phyloP scores from a whole-genome alignment of 2,329 filamentous ascomycete genomes.

The Helotiales sp. region DNA sequence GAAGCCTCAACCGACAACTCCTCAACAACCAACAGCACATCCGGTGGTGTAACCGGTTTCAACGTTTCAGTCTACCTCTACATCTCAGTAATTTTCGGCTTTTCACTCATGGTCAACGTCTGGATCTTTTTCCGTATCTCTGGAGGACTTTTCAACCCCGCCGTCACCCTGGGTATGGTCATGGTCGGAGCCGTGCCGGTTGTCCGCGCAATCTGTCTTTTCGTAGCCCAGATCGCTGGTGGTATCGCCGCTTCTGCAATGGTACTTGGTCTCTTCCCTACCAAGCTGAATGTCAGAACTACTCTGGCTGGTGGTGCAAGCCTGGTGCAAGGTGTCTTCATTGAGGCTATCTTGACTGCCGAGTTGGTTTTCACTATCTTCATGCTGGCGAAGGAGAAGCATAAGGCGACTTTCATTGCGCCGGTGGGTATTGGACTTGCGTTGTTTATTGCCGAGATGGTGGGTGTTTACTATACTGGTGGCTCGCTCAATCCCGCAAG shows the following conservation, averaged over 20 bases:
- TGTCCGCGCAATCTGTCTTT: slow-evolving; percentile 42
- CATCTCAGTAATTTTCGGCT: slow-evolving; percentile 42
- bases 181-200: slow-evolving; percentile 42
- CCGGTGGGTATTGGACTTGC: slow-evolving; percentile 54
- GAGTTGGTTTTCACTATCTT: slow-evolving; percentile 56
- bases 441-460: slow-evolving; percentile 54
- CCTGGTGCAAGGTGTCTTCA: slow-evolving; percentile 53
- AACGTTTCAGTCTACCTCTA: slow-evolving; percentile 49
- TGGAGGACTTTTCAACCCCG: slow-evolving; percentile 58
- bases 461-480: slow-evolving; percentile 47
- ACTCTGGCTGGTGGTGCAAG: slow-evolving; percentile 48
- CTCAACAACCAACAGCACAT: slow-evolving; percentile 45
- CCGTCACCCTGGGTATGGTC: slow-evolving; percentile 47
- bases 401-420: slow-evolving; percentile 53
- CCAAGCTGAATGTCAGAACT: slow-evolving; percentile 47
- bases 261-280: slow-evolving; percentile 46
- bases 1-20: slow-evolving; percentile 28
- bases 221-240: slow-evolving; percentile 45
- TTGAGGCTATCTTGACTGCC: slow-evolving; percentile 55
- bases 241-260: slow-evolving; percentile 48
- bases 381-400: slow-evolving; percentile 51
- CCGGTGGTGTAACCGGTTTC: slow-evolving; percentile 50
- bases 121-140: slow-evolving; percentile 60
- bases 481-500: slow-evolving; percentile 53
- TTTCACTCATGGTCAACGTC: slow-evolving; percentile 54